Base-by-base conservation (phyloP, 1,139 yeast species). In the Hanseniaspora sp. region DNA sequence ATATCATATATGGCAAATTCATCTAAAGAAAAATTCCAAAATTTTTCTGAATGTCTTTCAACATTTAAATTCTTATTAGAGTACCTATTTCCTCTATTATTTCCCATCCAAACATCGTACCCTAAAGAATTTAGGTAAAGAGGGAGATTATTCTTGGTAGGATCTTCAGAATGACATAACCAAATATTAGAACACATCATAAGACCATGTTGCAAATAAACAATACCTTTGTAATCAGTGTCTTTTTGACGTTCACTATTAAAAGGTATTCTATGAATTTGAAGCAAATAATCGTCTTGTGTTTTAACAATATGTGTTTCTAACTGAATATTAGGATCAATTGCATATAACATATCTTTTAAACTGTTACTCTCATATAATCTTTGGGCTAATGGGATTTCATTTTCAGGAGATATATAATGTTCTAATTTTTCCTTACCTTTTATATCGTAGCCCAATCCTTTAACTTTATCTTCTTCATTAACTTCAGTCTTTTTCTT, bases 101-200 rank as follows among this genome's bases (percentile, higher is more conserved):
- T 87, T 1, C 96, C 96, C 59, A 87, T 69, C 90, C 94, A 87
- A n/a, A 87, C 95, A 64, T 87, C 95, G 65, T 81, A 87, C 1
- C 52, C 95, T 58, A 80, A 66, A 58, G 86, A 90, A 56, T 83
- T 86, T 47, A 90, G 72, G 2, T 79, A 71, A 63, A 85, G 83
- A 0, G 97, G 96, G 54, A 90, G 68, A 62, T 86, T 85, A 53
- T 75, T 73, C 38, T 80, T 66, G 77, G 80, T 81, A 34, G 53
- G 54, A 29, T 48, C 38, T 7, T 44, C 23, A 12, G 53, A 46
- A 29, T 54, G 56, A n/a, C 92, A 78, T 46, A 85, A 79, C 96
- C 95, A 86, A 8, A 90, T 78, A 63, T 90, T 97, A 52, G 94
- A 81, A 64, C 83, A 81, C 96, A 90, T 90, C 59, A 90, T 74